Base-by-base conservation (phyloP, 768 basidiomycete species). In the Strobilomyces echinocephalus region DNA sequence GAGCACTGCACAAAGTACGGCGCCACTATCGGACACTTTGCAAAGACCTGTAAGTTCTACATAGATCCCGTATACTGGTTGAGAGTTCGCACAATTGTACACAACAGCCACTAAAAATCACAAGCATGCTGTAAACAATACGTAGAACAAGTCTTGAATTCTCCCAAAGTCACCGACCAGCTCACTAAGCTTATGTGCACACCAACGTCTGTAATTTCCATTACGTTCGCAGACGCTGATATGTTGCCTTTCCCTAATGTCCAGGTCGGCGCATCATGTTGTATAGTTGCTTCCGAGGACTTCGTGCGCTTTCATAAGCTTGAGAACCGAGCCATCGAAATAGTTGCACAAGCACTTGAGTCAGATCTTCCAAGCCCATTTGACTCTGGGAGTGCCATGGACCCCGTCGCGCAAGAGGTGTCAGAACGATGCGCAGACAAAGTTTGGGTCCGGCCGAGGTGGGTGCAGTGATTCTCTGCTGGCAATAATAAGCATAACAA, bases 111-210 rank as follows among this genome's bases (percentile, higher is more conserved):
- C 86, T 20, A 92, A 94, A 75, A 91, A 90, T 60, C 90, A 92
- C 65, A 81, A 76, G 53, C 90, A 93, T 65, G 88, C 88, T 0
- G 65, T 84, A 50, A 86, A 87, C 52, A 92, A 94, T 60, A 88
- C 89, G 0, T 80, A 18, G 83, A 90, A 59, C 79, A 91, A 60
- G 78, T 91, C 26, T 64, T 88, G 49, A 74, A 76, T 10, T 78
- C 88, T 3, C 77, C 79, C 5, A 84, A 84, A 70, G 82, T 91
- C 64, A 85, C 77, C 39, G 83, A 81, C 43, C 79, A 88, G 60
- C 72, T 89, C 44, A 90, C 90, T 2, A 87, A 87, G 68, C 84
- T 81, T 66, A 92, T 91, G 88, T 92, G 89, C 63, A 91, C 87
- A 60, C 90, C 90, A 0, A 93, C 90, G 34, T 91, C 82, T 33